Base-by-base conservation (phyloP, 129 eudicot species). In the Flaveria trinervia region DNA sequence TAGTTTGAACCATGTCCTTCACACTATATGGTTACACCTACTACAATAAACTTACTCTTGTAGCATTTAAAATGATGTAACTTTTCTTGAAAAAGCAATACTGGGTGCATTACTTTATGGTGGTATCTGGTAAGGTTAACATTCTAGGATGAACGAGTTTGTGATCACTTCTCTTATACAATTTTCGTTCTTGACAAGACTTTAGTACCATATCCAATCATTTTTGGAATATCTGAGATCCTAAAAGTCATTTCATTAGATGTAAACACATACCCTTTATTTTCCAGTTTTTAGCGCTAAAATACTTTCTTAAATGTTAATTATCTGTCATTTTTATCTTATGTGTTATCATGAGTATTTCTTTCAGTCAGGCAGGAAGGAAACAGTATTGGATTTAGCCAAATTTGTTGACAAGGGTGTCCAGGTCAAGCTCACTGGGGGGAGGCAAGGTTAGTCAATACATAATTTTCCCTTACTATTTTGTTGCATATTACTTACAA, bases 341-440 rank as follows among this genome's bases (percentile, higher is more conserved):
- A 76, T 22, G 18, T 26, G 20, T 30, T 30, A 13, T 74, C 51
- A 4, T 72, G 15, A 26, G n/a, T 73, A 3, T n/a, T 50, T 68
- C 51, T 81, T 81, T 78, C 89, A 94, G 99, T 94, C 99, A 28
- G 96, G 97, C 52, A 78, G 99, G 67, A 94, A 94, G 77, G 99
- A 94, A 85, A 94, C 99, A 23, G 99, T 91, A 75, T 57, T 94
- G 73, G 99, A 94, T 87, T 83, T 94, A 52, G 99, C 99, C 45
- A 94, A 94, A 70, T 94, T 94, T 76, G 97, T 94, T 44, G 99
- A 94, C 87, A 94, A 94, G 89, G 97, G 97, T 65, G 99, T 94
- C 80, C 99, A 94, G 86, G 99, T 94, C 70, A 94, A 94, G 86
- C 99, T 94, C 68, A 94, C 99, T 36, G 99, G 99, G 50, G 99